Evolutionary conservation across 179 eudicot genomes (phyloP), one percentile per base, ranked within the genome.

Genomic region (Beta lomatogona): DNA sequence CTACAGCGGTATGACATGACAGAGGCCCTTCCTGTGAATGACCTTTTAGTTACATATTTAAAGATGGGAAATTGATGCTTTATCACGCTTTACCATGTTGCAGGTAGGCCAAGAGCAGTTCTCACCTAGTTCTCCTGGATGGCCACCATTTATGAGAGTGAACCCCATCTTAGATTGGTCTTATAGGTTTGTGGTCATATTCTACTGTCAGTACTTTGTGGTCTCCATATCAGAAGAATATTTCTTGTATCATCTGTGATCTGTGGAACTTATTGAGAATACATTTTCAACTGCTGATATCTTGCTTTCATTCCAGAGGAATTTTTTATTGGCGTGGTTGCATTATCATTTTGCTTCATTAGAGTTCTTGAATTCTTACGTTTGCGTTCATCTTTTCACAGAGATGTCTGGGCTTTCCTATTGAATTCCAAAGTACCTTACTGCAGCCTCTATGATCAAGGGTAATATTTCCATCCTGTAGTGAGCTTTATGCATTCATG

Each of bases 61-160:
- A 75, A 48, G 50, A 7, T 76, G 31, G 48, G 61, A 71, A 25
- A n/a, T 71, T 74, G 82, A 70, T 84, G 82, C 60, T 41, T 78
- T 77, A 72, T 59, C 22, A 22, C 73, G 71, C 9, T 64, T 46
- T 67, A 60, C 25, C 69, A 54, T 82, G 64, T 77, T 87, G 80
- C 92, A 94, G 98, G 97, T 97, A 77, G 99, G 99, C 59, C 99
- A 97, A 86, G 98, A 94, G 85, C 97, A 94, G 83, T 97, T 94
- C 86, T 94, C 98, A 6, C 98, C 99, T 68, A 97, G 98, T 84
- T 94, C 97, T 25, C 97, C 97, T 46, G 98, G 99, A 78, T 97
- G 99, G 99, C 99, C 99, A 28, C 87, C 97, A 77, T 97, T 97
- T 87, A 97, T 97, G 99, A 93, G 99, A 90, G 97, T 97, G 84